phyloP scores from a whole-genome alignment of 2,329 filamentous ascomycete species.

The Pseudofabraea citricarpa region DNA sequence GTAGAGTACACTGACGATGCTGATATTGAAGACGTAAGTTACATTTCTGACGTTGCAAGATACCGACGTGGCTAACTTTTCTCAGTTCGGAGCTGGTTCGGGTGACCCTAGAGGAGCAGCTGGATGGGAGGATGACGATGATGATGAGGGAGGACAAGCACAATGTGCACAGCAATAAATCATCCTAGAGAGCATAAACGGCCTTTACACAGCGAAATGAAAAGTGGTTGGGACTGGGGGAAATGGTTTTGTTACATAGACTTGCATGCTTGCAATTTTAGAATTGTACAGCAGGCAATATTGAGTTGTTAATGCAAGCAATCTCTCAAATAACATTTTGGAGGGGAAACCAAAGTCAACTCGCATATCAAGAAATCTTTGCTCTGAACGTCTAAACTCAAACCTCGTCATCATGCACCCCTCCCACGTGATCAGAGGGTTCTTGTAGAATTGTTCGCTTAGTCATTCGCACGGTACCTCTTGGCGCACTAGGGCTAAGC shows the following conservation, averaged over 20 bases:
- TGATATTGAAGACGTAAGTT: slow-evolving; percentile 70
- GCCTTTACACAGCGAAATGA: background rate
- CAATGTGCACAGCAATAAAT: slow-evolving; percentile 50
- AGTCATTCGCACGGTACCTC: background rate
- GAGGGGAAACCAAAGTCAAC: too few species aligned
- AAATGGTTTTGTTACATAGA: background rate
- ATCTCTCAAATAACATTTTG: too few species aligned
- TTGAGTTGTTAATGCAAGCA: too few species aligned
- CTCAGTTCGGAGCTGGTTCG: slow-evolving; percentile 65
- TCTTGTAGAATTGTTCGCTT: background rate
- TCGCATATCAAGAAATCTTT: background rate
- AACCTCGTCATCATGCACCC: too few species aligned
- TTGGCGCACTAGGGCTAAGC: background rate
- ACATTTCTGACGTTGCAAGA: slow-evolving; percentile 5
- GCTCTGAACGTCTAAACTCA: too few species aligned
- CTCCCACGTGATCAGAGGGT: background rate
- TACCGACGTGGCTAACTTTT: slow-evolving; percentile 21
- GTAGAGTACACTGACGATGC: slow-evolving; percentile 81
- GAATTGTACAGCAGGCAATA: too few species aligned
- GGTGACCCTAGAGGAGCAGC: slow-evolving; percentile 61
- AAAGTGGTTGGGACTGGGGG: background rate
- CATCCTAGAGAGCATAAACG: background rate
- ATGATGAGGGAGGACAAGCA: slow-evolving; percentile 50
- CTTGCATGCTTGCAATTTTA: background rate
- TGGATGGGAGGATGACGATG: slow-evolving; percentile 68